Conservation (phyloP, 2,329 filamentous ascomycete genomes). For the Colletotrichum graminicola region DNA sequence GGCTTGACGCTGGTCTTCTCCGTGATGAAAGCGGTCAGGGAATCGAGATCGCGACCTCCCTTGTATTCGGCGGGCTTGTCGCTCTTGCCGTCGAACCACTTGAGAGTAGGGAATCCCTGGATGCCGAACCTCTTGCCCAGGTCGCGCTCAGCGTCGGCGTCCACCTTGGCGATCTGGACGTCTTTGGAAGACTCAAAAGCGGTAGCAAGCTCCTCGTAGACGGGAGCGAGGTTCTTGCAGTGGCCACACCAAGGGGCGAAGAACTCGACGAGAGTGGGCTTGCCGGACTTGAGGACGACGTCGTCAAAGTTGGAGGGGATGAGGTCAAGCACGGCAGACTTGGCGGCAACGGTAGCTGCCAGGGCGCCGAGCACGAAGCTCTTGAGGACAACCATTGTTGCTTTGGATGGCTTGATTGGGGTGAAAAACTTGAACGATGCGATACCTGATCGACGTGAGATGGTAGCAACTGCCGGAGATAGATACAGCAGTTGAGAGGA, state of each 20-base stretch:
- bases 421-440: not conserved
- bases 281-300: slow-evolving; percentile 89
- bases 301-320: slow-evolving; percentile 92
- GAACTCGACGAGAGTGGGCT: slow-evolving; percentile 97
- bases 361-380: slow-evolving; percentile 70
- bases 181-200: slow-evolving; percentile 78
- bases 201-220: slow-evolving; percentile 90
- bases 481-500: slow-evolving; percentile 10
- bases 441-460: slow-evolving; percentile 21
- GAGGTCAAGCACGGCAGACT: slow-evolving; percentile 90
- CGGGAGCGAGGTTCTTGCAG: slow-evolving; percentile 96
- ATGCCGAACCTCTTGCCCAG: slow-evolving; percentile 89
- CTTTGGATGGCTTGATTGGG: slow-evolving; percentile 30
- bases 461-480: slow-evolving; percentile 28
- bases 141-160: slow-evolving; percentile 88
- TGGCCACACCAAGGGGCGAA: slow-evolving; percentile 99
- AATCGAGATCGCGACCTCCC: slow-evolving; percentile 88
- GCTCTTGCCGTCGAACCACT: slow-evolving; percentile 97
- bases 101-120: slow-evolving; percentile 95
- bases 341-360: slow-evolving; percentile 70
- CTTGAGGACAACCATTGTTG: slow-evolving; percentile 69
- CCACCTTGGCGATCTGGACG: slow-evolving; percentile 93
- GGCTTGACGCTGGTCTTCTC: slow-evolving; percentile 89
- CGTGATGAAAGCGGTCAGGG: slow-evolving; percentile 81
- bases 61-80: slow-evolving; percentile 87